Base-by-base conservation (phyloP, 768 basidiomycete genomes). In the Agrocybe chaxingu region DNA sequence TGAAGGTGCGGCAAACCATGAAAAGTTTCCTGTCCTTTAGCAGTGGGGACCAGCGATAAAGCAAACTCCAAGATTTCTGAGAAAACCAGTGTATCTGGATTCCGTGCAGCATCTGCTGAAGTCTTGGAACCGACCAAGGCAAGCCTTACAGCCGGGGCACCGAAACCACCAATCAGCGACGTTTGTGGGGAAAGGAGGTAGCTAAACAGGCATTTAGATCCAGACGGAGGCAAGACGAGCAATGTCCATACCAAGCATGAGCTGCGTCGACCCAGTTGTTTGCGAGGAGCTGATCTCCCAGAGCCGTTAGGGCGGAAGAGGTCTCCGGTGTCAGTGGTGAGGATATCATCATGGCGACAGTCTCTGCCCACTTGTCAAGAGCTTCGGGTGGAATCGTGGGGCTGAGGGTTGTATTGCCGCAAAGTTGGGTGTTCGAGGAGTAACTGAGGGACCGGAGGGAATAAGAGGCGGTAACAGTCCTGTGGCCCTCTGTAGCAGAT, bases 61-160 rank as follows among this genome's bases (percentile, higher is more conserved):
- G 92, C 95, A 65, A 92, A 98, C 70, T 99, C 97, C 10, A 85
- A 72, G 42, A 97, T 85, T 70, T 99, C 97, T 2, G 93, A 85
- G 56, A 97, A 80, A 51, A 95, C 81, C 44, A 93, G 72, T 2
- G 87, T 70, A 61, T 97, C 94, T 1, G 76, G 68, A 61, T 93
- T 84, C 62, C 78, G 81, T 62, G 73, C 68, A 62, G 82, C 84
- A 46, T 68, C 73, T 44, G 70, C 73, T 4, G 85, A 87, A 61
- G 71, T 81, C 51, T 74, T 81, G 13, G 80, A 77, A n/a, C 92
- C 92, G 36, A 94, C 63, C 19, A 98, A 72, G 4, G 81, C 74
- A 29, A 94, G 74, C 8, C 91, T 84, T 18, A 81, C 76, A 9
- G 83, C 73, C 7, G 82, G 79, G 36, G 80, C 75, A 7, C 85